Evolutionary conservation across 148 eudicot genomes (phyloP).

Genomic region (Agrostemma githago): DNA sequence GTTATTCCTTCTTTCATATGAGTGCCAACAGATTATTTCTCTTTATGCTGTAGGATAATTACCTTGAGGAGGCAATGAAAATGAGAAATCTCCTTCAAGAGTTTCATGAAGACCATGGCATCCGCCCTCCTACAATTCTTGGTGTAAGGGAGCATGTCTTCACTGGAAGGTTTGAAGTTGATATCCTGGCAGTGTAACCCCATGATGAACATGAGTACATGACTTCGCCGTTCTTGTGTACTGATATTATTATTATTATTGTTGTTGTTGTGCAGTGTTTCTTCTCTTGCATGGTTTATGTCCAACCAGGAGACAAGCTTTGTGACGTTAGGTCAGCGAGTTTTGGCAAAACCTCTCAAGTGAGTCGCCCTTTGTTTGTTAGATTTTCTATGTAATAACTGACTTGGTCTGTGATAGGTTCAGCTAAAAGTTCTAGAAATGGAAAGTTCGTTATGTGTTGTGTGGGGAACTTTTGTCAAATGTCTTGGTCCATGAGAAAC

Average conservation of each 20-base stretch:
- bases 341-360: slow-evolving; percentile 93
- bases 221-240: neutral
- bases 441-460: neutral
- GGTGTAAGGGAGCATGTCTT: slow-evolving; percentile 98
- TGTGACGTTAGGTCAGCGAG: slow-evolving; percentile 96
- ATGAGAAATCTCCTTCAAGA: slow-evolving; percentile 95
- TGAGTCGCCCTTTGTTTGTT: slow-evolving; percentile 33
- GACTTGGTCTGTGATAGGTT: neutral
- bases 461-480: neutral
- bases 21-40: neutral
- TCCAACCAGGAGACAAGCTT: slow-evolving; percentile 98
- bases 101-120: slow-evolving; percentile 70
- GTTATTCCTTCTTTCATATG: neutral
- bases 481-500: neutral
- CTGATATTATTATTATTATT: neutral
- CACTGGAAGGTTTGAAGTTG: slow-evolving; percentile 69
- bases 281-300: slow-evolving; percentile 98
- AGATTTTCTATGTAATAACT: neutral
- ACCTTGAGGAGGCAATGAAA: slow-evolving; percentile 98
- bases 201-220: neutral
- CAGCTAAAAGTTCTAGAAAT: neutral
- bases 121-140: slow-evolving; percentile 88
- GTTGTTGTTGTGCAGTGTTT: slow-evolving; percentile 62
- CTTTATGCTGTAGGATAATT: slow-evolving; percentile 63
- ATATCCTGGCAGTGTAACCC: slow-evolving; percentile 5